These are phyloP conservation scores for Usnea hakonensis DNA, from an alignment of 495 filamentous ascomycete genomes.

Conservation along the genomic window DNA sequence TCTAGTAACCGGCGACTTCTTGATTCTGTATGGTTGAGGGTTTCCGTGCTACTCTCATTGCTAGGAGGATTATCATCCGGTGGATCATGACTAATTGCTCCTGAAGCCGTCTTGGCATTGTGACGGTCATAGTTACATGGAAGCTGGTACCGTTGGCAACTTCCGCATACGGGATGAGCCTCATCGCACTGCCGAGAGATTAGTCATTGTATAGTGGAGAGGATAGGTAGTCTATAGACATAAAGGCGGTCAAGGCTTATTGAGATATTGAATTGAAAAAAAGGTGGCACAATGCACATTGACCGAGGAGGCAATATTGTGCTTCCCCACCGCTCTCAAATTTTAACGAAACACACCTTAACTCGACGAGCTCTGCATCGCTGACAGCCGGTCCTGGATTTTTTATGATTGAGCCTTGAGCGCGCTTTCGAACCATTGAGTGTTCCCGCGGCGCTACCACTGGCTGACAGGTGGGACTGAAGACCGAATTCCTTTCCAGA, in stretches of 20 bases:
- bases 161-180: conserved; percentile 32
- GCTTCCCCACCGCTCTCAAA: neutral
- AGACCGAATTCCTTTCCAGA: too few species aligned
- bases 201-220: neutral
- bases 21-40: conserved; percentile 27
- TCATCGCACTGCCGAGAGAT: conserved; percentile 34
- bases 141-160: conserved; percentile 31
- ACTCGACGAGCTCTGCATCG: conserved; percentile 32
- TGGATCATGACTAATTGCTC: conserved; percentile 5
- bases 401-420: conserved; percentile 20
- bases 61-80: conserved; percentile 8
- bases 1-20: conserved; percentile 30
- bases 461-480: neutral
- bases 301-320: neutral
- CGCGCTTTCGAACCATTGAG: neutral
- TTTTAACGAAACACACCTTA: conserved; percentile 24
- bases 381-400: conserved; percentile 29
- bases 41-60: conserved; percentile 14
- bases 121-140: conserved; percentile 27
- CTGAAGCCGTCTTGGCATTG: neutral
- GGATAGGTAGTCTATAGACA: neutral
- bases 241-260: neutral
- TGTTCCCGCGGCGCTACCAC: neutral
- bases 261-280: neutral
- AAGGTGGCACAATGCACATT: neutral